phyloP scores from a whole-genome alignment of 2,329 filamentous ascomycete genomes.

The Penicillium janthinellum region DNA sequence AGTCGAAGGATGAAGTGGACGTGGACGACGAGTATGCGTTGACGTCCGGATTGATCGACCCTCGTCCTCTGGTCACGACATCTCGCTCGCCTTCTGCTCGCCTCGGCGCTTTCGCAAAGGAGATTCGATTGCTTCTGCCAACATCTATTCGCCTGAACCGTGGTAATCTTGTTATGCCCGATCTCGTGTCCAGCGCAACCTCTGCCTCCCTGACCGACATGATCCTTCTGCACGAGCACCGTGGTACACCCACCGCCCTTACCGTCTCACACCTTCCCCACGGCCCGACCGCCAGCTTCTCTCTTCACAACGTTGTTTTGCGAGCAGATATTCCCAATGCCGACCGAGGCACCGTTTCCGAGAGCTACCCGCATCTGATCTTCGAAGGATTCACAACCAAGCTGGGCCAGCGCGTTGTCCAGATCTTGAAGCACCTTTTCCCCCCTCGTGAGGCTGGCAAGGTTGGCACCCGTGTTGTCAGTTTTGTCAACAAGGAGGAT shows the following conservation, averaged over 20 bases:
- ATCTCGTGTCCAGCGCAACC: conserved; percentile 80
- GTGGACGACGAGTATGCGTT: conserved; percentile 91
- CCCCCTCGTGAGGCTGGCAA: conserved; percentile 85
- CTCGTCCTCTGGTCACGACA: conserved; percentile 85
- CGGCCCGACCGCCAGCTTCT: conserved; percentile 84
- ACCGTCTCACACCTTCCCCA: conserved; percentile 87
- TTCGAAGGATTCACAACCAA: conserved; percentile 89
- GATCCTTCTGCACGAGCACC: conserved; percentile 85
- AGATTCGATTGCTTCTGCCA: conserved; percentile 79
- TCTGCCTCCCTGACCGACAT: conserved; percentile 81
- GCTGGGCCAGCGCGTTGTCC: conserved; percentile 79
- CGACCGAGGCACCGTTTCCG: conserved; percentile 82
- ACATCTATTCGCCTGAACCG: conserved; percentile 87
- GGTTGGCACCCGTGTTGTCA: conserved; percentile 84
- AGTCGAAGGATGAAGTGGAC: conserved; percentile 71
- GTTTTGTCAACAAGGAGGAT: conserved; percentile 88
- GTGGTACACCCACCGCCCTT: conserved; percentile 86
- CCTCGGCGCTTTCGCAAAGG: conserved; percentile 88
- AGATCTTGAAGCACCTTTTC: conserved; percentile 91
- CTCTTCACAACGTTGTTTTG: conserved; percentile 87
- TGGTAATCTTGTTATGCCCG: conserved; percentile 84
- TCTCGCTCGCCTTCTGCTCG: conserved; percentile 84
- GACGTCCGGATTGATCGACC: conserved; percentile 88
- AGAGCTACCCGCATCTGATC: conserved; percentile 90
- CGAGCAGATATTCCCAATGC: conserved; percentile 90